A percentile compares a stretch with the other conserved stretches of the same genome.
Evolutionary conservation across 805 yeast genomes (phyloP).

Genomic region (Candida argentea): DNA sequence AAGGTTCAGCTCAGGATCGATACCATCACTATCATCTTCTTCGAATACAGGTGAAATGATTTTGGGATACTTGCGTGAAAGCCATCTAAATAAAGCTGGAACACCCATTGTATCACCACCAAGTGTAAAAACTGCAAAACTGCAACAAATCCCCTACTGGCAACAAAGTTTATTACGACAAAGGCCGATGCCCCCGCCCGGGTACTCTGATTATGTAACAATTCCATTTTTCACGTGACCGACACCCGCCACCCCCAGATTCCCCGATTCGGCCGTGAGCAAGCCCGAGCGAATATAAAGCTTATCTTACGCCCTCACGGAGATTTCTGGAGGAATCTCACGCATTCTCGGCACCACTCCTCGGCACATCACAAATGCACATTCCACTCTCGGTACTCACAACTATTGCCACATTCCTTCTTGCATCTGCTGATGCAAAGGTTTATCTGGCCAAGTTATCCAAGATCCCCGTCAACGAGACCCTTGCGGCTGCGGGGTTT

Average conservation of each 20-base stretch:
- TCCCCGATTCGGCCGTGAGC: too few relatives aligned
- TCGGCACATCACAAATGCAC: constrained; percentile 17
- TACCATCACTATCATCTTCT: constrained; percentile 56
- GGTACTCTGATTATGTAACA: not conserved
- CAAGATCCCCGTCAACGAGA: constrained; percentile 49
- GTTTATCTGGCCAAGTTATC: constrained; percentile 47
- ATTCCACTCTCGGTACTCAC: constrained; percentile 27
- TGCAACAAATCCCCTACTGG: too few relatives aligned
- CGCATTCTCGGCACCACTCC: too few relatives aligned
- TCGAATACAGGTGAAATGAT: constrained; percentile 86
- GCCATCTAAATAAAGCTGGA: constrained; percentile 96
- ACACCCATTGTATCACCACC: constrained; percentile 67
- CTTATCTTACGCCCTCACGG: too few relatives aligned
- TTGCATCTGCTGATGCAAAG: constrained; percentile 22
- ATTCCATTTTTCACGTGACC: too few relatives aligned
- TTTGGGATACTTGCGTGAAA: constrained; percentile 86
- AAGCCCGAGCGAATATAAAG: too few relatives aligned
- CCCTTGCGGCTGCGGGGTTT: constrained; percentile 40
- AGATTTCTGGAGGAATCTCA: too few relatives aligned
- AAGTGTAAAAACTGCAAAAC: too few relatives aligned
- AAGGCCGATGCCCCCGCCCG: too few relatives aligned
- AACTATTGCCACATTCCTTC: constrained; percentile 31
- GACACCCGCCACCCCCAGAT: too few relatives aligned
- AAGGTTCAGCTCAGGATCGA: constrained; percentile 37
- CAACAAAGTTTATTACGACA: too few relatives aligned